phyloP scores from a whole-genome alignment of 345 rosid species.

The Kernera saxatilis region DNA sequence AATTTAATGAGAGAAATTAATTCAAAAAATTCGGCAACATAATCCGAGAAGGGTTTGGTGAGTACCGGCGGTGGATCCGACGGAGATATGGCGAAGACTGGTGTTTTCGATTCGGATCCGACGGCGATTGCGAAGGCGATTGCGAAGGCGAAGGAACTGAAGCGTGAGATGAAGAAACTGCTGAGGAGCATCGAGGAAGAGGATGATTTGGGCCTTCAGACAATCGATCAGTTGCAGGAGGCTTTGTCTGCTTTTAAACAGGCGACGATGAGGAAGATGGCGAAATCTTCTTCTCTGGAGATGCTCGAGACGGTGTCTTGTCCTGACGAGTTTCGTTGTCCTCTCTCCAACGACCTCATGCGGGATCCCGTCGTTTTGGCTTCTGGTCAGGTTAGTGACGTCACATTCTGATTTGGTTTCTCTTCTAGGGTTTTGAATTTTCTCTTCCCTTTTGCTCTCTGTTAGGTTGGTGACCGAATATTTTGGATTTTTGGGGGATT shows the following conservation, averaged over 20 bases:
- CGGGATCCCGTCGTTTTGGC: constrained; percentile 87
- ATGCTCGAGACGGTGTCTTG: constrained; percentile 41
- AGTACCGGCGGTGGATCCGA: constrained; percentile 23
- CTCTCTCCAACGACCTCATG: constrained; percentile 84
- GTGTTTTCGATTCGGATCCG: constrained; percentile 56
- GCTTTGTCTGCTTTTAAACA: constrained; percentile 49
- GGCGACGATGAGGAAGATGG: constrained; percentile 44
- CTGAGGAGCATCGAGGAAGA: constrained; percentile 48
- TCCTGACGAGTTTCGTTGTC: constrained; percentile 84
- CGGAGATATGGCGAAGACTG: constrained; percentile 67
- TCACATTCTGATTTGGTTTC: neutral
- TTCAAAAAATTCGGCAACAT: neutral
- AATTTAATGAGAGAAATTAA: neutral
- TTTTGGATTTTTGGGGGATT: neutral
- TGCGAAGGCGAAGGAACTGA: constrained; percentile 58
- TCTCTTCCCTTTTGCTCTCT: neutral
- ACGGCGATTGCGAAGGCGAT: constrained; percentile 46
- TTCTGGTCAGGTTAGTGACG: constrained; percentile 71
- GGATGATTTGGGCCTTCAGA: constrained; percentile 50
- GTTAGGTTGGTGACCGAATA: neutral
- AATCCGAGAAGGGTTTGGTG: constrained; percentile 10
- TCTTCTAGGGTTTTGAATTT: neutral
- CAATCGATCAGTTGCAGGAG: constrained; percentile 65
- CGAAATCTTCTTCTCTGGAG: constrained; percentile 43
- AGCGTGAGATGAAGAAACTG: constrained; percentile 63